phyloP scores from a whole-genome alignment of 345 rosid genomes.

The Gossypium anomalum region DNA sequence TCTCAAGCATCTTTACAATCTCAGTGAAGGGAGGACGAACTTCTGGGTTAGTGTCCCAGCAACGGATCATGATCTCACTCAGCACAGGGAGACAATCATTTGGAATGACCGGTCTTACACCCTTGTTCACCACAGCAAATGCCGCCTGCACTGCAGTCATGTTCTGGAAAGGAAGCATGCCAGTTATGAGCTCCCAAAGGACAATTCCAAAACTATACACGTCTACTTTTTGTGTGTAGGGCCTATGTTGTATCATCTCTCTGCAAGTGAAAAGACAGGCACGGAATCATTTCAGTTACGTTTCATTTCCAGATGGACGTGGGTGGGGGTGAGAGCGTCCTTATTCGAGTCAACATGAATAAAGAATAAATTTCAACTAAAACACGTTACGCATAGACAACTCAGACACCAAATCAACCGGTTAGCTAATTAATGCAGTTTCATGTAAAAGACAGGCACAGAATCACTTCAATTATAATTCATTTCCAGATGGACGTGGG shows the following conservation, averaged over 20 bases:
- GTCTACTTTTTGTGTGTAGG: constrained; percentile 53
- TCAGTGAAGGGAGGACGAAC: constrained; percentile 47
- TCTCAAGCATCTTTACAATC: constrained; percentile 44
- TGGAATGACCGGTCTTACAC: constrained; percentile 46
- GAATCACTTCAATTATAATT: neutral
- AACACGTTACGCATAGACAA: neutral
- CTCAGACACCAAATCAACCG: neutral
- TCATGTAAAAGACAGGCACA: neutral
- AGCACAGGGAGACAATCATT: constrained; percentile 44
- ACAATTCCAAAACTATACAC: constrained; percentile 59
- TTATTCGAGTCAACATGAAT: neutral
- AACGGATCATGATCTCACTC: constrained; percentile 40
- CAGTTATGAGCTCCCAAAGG: constrained; percentile 52
- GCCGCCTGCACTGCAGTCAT: constrained; percentile 61
- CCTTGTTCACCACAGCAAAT: constrained; percentile 51
- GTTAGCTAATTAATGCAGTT: neutral
- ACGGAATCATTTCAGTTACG: neutral
- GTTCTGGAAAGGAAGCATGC: constrained; percentile 48
- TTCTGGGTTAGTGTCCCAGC: constrained; percentile 51
- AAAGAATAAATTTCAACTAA: neutral
- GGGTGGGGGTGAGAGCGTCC: too few relatives aligned
- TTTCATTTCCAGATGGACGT: too few relatives aligned
- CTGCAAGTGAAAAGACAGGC: constrained; percentile 23
- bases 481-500: too few relatives aligned
- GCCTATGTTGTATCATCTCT: constrained; percentile 57